Base-by-base conservation (phyloP, 2,329 filamentous ascomycete species). In the Thelonectria rubi region DNA sequence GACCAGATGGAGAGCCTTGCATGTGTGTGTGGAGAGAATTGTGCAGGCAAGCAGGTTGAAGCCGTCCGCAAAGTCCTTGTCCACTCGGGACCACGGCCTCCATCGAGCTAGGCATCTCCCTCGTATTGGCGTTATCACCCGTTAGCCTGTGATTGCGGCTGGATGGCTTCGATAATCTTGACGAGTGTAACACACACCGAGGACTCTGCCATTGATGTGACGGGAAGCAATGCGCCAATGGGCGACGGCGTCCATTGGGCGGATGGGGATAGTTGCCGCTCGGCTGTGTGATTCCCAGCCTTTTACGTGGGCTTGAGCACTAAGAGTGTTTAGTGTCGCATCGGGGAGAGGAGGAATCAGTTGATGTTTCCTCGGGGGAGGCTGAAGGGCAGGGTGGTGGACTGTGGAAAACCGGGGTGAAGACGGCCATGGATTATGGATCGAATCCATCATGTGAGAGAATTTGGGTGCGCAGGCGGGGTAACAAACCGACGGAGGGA, bases 151-250 rank as follows among this genome's bases (percentile, higher is more conserved):
- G 53, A 56, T 32, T 52, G 53, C 42, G 52, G 34, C 17, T 21
- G 17, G 24, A 21, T 30, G 49, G 24, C 48, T 55, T 46, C 45
- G 20, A 47, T 47, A 26, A 18, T 47, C 20, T 43, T 34, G 32
- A 42, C 47, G 52, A 56, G 21, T 61, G 58, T 42, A 61, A 61
- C 58, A 52, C 58, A 61, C 42, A 4, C 4, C 52, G 37, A 37
- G 7, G 17, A 14, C 15, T 52, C 2, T 37, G 32, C 15, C 40
- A 47, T 53, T n/a, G 21, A 40, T 52, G 39, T 56, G 54, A 52
- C 48, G 52, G 50, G 40, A 26, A 24, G 26, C 43, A 51, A 49
- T 52, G 47, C 54, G 40, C 24, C 32, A 32, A 46, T 50, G 24
- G 14, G 43, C 48, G 37, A 20, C 24, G 37, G 21, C 47, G 26